A percentile compares a stretch with the other conserved stretches of the same genome.
Evolutionary conservation across 352 stramenopile species (phyloP).

Genomic region (Lagenidium sp.): DNA sequence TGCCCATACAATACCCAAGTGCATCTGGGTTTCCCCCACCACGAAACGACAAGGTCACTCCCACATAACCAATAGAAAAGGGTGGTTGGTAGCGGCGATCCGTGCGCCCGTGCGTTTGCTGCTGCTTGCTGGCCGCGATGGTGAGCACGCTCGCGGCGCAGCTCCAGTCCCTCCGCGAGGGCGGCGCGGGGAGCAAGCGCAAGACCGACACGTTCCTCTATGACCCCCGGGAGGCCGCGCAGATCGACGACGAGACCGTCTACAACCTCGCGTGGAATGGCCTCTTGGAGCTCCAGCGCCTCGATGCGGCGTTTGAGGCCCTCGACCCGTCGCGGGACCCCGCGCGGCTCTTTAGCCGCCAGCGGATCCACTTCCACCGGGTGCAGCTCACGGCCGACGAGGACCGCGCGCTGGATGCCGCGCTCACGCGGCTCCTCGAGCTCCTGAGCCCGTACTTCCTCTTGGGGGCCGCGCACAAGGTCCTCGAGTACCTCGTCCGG

Average conservation of each 20-base stretch:
- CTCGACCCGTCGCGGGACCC: slow-evolving; percentile 45
- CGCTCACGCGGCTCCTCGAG: slow-evolving; percentile 63
- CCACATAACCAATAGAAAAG: too few species aligned
- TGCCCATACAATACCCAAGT: too few species aligned
- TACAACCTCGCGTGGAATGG: slow-evolving; percentile 84
- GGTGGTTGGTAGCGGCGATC: too few species aligned
- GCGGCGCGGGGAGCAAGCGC: slow-evolving; percentile 68
- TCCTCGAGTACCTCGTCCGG: slow-evolving; percentile 85
- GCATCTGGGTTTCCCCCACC: too few species aligned
- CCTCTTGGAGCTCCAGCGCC: slow-evolving; percentile 64
- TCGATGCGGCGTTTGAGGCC: slow-evolving; percentile 64
- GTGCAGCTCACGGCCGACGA: slow-evolving; percentile 49
- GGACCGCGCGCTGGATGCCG: slow-evolving; percentile 49
- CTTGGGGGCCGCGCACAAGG: slow-evolving; percentile 68
- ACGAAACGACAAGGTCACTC: too few species aligned
- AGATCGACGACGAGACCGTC: slow-evolving; percentile 75
- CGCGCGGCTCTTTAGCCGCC: slow-evolving; percentile 51
- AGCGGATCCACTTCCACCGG: slow-evolving; percentile 78
- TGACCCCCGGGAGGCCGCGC: slow-evolving; percentile 67
- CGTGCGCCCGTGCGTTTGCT: too few species aligned
- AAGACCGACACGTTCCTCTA: slow-evolving; percentile 83
- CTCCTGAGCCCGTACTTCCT: slow-evolving; percentile 82
- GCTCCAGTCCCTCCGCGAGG: slow-evolving; percentile 74
- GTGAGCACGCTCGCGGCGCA: slow-evolving; percentile 62
- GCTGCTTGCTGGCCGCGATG: too few species aligned